Conservation (phyloP, 2,329 filamentous ascomycete species). For the Botrytis fragariae region DNA sequence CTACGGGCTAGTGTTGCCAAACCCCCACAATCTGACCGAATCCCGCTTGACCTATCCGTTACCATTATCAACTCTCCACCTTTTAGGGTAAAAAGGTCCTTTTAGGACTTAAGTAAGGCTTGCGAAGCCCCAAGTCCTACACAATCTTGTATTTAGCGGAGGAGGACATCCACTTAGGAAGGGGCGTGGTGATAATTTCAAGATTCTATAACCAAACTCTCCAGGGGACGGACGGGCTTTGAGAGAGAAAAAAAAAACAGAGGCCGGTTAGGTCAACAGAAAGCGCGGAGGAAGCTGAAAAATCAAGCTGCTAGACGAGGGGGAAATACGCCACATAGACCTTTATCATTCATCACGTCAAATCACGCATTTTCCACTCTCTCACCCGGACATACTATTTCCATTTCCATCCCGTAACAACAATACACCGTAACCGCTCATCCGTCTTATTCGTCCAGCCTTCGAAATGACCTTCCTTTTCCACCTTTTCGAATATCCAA, state of each 20-base stretch:
- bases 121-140: background rate
- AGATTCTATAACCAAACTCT: background rate
- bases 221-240: background rate
- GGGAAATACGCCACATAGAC: background rate
- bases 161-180: background rate
- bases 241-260: background rate
- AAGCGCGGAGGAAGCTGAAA: background rate
- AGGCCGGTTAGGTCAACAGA: background rate
- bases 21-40: slow-evolving; percentile 17
- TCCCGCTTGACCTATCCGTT: slow-evolving; percentile 8
- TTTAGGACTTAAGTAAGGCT: background rate
- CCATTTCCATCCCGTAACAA: background rate
- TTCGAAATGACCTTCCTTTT: background rate
- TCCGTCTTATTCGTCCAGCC: background rate
- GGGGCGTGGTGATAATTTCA: background rate
- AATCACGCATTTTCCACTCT: background rate
- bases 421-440: background rate
- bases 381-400: background rate
- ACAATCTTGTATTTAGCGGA: background rate
- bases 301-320: background rate
- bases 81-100: background rate
- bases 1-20: background rate
- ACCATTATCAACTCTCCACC: background rate
- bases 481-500: background rate
- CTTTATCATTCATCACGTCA: background rate